Evolutionary conservation across 1,284 basidiomycete genomes (phyloP).

Genomic region (Irpex sp.): DNA sequence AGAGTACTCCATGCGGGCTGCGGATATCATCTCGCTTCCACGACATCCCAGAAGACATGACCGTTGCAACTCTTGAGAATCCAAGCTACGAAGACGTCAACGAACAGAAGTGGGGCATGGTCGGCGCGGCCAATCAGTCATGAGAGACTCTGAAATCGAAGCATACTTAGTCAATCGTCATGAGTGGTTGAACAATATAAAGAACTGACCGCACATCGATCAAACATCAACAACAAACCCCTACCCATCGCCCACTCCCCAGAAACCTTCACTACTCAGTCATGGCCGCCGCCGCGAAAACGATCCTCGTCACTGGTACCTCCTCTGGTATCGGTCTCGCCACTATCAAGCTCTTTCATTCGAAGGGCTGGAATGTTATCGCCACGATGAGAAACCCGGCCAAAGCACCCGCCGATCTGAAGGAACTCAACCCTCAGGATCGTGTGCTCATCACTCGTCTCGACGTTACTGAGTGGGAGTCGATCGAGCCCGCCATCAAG

Average conservation of each 20-base stretch:
- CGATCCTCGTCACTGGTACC: neutral
- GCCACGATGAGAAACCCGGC: neutral
- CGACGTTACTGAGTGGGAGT: neutral
- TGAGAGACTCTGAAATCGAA: neutral
- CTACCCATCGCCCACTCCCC: neutral
- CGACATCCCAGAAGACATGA: neutral
- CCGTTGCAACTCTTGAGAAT: neutral
- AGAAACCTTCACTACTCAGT: neutral
- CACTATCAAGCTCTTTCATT: neutral
- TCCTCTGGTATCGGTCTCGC: neutral
- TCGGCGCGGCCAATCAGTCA: neutral
- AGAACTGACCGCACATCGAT: neutral
- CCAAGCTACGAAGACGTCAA: neutral
- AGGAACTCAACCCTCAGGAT: neutral
- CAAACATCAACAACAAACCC: neutral
- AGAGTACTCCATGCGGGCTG: neutral
- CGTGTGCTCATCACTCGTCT: neutral
- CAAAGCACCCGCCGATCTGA: neutral
- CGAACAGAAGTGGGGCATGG: neutral
- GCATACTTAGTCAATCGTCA: neutral
- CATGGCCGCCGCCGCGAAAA: neutral
- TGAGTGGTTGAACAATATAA: neutral
- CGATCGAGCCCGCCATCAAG: conserved; percentile 28
- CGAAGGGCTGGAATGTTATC: neutral
- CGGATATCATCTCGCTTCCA: neutral